These are phyloP conservation scores for Cunninghamia lanceolata DNA, from an alignment of 75 land plant genomes.

Conservation along the genomic window DNA sequence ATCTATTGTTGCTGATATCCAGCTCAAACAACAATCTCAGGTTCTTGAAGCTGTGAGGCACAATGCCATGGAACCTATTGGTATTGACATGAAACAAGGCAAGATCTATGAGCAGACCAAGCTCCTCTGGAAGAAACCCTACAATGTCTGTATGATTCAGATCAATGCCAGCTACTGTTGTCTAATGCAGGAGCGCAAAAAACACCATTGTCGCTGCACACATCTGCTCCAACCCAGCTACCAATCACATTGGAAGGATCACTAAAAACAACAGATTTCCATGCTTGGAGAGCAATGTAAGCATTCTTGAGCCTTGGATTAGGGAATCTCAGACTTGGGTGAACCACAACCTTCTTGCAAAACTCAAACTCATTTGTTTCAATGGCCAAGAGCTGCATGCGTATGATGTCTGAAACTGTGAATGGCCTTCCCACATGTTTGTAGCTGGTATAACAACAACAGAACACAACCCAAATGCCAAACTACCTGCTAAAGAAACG, in stretches of 20 bases:
- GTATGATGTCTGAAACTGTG: too few species aligned
- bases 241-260: conserved; percentile 49
- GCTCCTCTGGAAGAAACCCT: conserved; percentile 38
- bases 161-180: too few species aligned
- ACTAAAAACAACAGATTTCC: conserved; percentile 60
- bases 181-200: too few species aligned
- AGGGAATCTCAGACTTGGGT: too few species aligned
- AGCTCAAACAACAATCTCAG: too few species aligned
- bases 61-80: too few species aligned
- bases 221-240: conserved; percentile 53
- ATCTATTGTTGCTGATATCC: too few species aligned
- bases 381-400: neutral
- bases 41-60: too few species aligned
- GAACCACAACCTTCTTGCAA: neutral
- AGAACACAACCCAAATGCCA: neutral
- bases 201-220: conserved; percentile 51
- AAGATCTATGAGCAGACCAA: too few species aligned
- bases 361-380: neutral
- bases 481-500: too few species aligned
- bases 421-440: neutral
- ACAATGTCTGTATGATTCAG: conserved; percentile 39
- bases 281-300: conserved; percentile 76
- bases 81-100: too few species aligned
- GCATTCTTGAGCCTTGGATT: too few species aligned
- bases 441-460: neutral